phyloP scores from a whole-genome alignment of 2,329 filamentous ascomycete species.

The Lachnellula hyalina region DNA sequence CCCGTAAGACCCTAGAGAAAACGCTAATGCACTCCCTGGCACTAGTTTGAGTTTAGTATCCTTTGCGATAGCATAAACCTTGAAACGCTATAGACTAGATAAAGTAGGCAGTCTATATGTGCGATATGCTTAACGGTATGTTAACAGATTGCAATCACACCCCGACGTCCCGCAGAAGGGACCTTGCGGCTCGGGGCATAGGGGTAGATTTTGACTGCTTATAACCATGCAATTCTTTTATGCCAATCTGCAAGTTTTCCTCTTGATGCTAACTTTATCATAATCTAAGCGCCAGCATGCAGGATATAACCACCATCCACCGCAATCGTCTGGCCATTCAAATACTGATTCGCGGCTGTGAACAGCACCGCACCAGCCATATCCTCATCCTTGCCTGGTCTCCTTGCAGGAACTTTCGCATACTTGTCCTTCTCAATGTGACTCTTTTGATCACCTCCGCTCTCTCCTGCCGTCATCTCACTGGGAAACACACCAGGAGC shows the following conservation, averaged over 20 bases:
- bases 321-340: slow-evolving; percentile 37
- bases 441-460: slow-evolving; percentile 48
- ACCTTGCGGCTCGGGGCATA: too few species aligned
- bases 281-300: slow-evolving; percentile 28
- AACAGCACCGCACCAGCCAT: slow-evolving; percentile 54
- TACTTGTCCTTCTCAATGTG: slow-evolving; percentile 48
- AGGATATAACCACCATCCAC: slow-evolving; percentile 51
- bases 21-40: too few species aligned
- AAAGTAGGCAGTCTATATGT: too few species aligned
- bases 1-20: too few species aligned
- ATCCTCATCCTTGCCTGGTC: slow-evolving; percentile 53
- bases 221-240: too few species aligned
- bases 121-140: too few species aligned
- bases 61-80: too few species aligned
- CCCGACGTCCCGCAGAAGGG: too few species aligned
- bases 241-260: neutral
- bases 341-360: slow-evolving; percentile 38
- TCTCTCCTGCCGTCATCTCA: slow-evolving; percentile 49
- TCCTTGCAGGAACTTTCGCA: slow-evolving; percentile 42
- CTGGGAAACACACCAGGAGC: slow-evolving; percentile 52
- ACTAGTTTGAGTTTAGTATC: too few species aligned
- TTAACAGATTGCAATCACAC: too few species aligned
- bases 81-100: too few species aligned
- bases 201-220: too few species aligned
- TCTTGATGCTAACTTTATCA: neutral